Evolutionary conservation across 108 stramenopile genomes (phyloP).

Genomic region (Pseudonitzschia delicatissima): DNA sequence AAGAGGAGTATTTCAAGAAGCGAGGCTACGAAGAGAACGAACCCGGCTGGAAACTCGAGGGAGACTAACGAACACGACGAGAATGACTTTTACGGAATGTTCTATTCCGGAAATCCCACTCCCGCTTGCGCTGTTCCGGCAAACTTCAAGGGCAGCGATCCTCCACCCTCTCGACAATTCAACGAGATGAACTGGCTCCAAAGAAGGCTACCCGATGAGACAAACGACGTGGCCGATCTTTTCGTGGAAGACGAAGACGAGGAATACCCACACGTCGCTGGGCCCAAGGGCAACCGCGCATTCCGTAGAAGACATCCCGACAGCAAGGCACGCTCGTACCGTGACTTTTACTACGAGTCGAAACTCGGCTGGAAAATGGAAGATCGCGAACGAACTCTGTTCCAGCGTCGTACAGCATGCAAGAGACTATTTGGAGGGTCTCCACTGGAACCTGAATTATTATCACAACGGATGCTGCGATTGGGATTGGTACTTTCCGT

Average conservation of each 20-base stretch:
- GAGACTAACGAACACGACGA: slow-evolving; percentile 67
- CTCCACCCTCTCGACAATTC: slow-evolving; percentile 20
- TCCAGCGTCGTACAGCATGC: slow-evolving; percentile 71
- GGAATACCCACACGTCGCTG: slow-evolving; percentile 19
- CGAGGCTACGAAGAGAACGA: slow-evolving; percentile 91
- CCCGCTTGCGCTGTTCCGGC: slow-evolving; percentile 57
- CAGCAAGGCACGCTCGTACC: slow-evolving; percentile 76
- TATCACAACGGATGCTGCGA: slow-evolving; percentile 94
- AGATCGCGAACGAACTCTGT: slow-evolving; percentile 58
- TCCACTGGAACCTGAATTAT: slow-evolving; percentile 94
- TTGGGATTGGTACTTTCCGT: slow-evolving; percentile 98
- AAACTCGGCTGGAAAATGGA: slow-evolving; percentile 82
- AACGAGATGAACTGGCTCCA: slow-evolving; percentile 21
- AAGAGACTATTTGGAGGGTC: slow-evolving; percentile 87
- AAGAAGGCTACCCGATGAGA: no score
- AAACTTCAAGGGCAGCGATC: slow-evolving; percentile 48
- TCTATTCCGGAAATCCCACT: slow-evolving; percentile 63
- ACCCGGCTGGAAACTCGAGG: slow-evolving; percentile 75
- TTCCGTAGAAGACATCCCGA: slow-evolving; percentile 64
- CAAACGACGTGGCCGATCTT: not conserved
- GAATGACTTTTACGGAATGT: slow-evolving; percentile 77
- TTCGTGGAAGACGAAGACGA: slow-evolving; percentile 23
- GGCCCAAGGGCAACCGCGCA: slow-evolving; percentile 31
- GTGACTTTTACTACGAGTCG: slow-evolving; percentile 91
- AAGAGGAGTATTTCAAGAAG: slow-evolving; percentile 91